Evolutionary conservation across 495 filamentous ascomycete species (phyloP).

Genomic region (Penicillium bialowiezense): DNA sequence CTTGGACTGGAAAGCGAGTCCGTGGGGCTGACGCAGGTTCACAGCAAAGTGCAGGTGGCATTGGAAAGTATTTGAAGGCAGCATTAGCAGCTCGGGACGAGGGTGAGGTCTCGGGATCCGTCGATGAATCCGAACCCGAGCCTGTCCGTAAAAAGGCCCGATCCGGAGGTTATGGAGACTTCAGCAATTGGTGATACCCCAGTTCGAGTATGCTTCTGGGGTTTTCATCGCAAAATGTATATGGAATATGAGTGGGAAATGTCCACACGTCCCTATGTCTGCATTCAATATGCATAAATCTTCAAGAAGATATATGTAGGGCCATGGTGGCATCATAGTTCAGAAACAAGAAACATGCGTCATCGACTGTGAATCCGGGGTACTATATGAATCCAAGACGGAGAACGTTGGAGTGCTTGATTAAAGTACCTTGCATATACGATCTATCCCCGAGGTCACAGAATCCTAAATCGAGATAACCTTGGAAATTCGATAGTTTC

Average conservation of each 20-base stretch:
- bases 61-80: conserved; percentile 80
- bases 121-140: conserved; percentile 59
- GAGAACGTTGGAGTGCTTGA: too few species aligned
- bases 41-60: conserved; percentile 42
- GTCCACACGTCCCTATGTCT: too few species aligned
- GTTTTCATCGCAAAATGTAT: too few species aligned
- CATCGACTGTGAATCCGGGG: conserved; percentile 3
- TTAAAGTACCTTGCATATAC: too few species aligned
- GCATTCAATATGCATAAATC: too few species aligned
- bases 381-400: too few species aligned
- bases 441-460: too few species aligned
- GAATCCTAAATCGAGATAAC: too few species aligned
- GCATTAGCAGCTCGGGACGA: conserved; percentile 43
- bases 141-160: conserved; percentile 80
- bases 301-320: too few species aligned
- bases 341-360: background rate
- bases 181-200: conserved; percentile 52
- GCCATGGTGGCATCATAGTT: background rate
- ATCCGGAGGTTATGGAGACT: conserved; percentile 86
- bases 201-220: too few species aligned
- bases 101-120: conserved; percentile 57
- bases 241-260: too few species aligned
- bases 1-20: conserved; percentile 88
- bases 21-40: conserved; percentile 52
- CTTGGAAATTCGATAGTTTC: too few species aligned